These are phyloP conservation scores for Cyberlindnera americana DNA, from an alignment of 805 yeast genomes.

Conservation along the genomic window DNA sequence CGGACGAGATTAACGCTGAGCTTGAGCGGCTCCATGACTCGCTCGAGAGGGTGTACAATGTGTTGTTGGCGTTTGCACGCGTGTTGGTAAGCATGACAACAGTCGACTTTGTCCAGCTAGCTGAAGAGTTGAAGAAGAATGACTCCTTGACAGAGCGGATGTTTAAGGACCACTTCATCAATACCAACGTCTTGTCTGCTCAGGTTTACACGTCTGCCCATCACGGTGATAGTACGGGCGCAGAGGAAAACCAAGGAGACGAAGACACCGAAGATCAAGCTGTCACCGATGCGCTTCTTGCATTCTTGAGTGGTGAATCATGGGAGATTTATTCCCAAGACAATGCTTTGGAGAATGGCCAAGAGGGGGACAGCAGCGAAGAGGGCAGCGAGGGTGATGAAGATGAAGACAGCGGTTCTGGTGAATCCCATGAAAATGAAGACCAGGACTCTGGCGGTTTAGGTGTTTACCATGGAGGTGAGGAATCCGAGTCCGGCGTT, in stretches of 20 bases:
- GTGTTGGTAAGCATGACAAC: constrained; percentile 15
- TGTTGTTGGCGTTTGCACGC: constrained; percentile 15
- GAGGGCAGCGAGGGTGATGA: constrained; percentile 3
- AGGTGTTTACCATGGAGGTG: constrained; percentile 5
- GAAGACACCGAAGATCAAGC: no score
- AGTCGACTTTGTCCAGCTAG: constrained; percentile 16
- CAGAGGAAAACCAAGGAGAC: no score
- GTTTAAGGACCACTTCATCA: constrained; percentile 6
- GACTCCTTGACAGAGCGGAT: constrained; percentile 3
- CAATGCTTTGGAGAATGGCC: no score
- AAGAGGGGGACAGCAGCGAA: no score
- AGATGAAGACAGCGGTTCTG: constrained; percentile 3
- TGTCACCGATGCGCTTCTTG: no score
- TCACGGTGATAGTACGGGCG: no score
- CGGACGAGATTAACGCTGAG: constrained; percentile 13
- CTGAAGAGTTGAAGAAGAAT: constrained; percentile 8
- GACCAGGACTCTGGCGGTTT: constrained; percentile 7
- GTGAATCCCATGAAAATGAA: constrained; percentile 2
- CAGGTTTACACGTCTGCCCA: neutral
- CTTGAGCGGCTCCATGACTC: constrained; percentile 11
- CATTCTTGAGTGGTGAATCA: no score
- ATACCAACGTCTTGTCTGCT: neutral
- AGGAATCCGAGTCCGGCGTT: constrained; percentile 2
- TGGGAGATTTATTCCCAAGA: no score
- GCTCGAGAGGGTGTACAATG: constrained; percentile 15